Base-by-base conservation (phyloP, 345 rosid species). In the Eucalyptus regnans region DNA sequence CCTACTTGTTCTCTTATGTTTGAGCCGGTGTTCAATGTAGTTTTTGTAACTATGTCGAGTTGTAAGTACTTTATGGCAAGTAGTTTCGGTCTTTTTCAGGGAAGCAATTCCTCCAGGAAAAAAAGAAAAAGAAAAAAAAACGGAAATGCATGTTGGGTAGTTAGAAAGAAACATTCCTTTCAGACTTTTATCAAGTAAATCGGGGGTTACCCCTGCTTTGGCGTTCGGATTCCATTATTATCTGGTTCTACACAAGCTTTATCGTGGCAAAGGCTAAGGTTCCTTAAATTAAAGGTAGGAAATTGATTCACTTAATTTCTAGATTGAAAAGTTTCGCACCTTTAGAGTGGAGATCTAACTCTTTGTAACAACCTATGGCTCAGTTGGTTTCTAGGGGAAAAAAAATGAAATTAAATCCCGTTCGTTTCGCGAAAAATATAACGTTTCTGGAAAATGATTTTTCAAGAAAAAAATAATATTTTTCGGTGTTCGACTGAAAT, bases 401-500 rank as follows among this genome's bases (percentile, higher is more conserved):
- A 27, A 11, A 60, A 60, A n/a, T n/a, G 33, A 31, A 66, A 66
- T 17, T 52, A 18, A 52, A 9, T 18, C 9, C 9, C 8, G 7
- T 18, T 18, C 0, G 1, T 52, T 52, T 52, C 8, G 25, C 4
- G 0, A 52, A 18, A 52, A 52, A 52, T 52, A 52, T 18, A 23
- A 7, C 5, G 0, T 52, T 52, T 52, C 0, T 7, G 0, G 22
- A 52, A 52, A 52, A 51, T 51, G 0, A 51, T 51, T 51, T 52
- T 52, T 3, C 58, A 52, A 52, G 10, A 20, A 18, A 50, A 52
- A 52, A 18, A 17, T 0, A 18, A 52, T 52, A 52, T 52, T 52
- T 18, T 18, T 52, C 2, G 4, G 2, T 52, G 2, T 52, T 52
- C 0, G 0, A 52, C 2, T 52, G 8, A 52, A 18, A 52, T 52